Percentiles rank a stretch among this genome's conserved stretches.
Conservation (phyloP, 164 flowering plant genomes). For the Platanus orientalis region DNA sequence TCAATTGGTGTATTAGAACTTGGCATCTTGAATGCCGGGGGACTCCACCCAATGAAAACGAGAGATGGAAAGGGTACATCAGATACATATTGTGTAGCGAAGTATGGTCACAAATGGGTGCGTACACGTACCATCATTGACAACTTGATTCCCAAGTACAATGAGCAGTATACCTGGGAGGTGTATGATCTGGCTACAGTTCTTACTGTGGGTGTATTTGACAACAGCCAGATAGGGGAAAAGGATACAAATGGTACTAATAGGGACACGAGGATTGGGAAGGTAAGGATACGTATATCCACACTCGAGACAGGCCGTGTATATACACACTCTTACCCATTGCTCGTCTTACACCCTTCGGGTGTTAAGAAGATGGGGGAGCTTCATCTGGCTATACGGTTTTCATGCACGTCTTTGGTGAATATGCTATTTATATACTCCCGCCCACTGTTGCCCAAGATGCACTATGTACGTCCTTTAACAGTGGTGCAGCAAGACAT, state of each 20-base stretch:
- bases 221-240: slow-evolving; percentile 71
- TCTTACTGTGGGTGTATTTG: slow-evolving; percentile 77
- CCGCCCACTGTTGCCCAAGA: slow-evolving; percentile 73
- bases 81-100: slow-evolving; percentile 88
- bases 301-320: slow-evolving; percentile 87
- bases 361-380: slow-evolving; percentile 97
- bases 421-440: slow-evolving; percentile 82
- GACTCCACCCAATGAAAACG: slow-evolving; percentile 90
- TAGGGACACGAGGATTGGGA: slow-evolving; percentile 73
- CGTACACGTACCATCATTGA: slow-evolving; percentile 68
- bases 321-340: slow-evolving; percentile 86
- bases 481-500: slow-evolving; percentile 65
- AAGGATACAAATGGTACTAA: slow-evolving; percentile 39
- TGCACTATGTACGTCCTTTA: slow-evolving; percentile 82
- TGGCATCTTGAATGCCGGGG: slow-evolving; percentile 71
- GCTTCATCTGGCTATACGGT: slow-evolving; percentile 80
- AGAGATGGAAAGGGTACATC: slow-evolving; percentile 77
- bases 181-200: slow-evolving; percentile 87
- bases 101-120: slow-evolving; percentile 89
- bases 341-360: slow-evolving; percentile 74
- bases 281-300: slow-evolving; percentile 79
- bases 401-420: slow-evolving; percentile 71
- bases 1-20: slow-evolving; percentile 77
- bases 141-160: slow-evolving; percentile 61
- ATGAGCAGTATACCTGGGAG: slow-evolving; percentile 95